A percentile compares a stretch with the other conserved stretches of the same genome.
Conservation (phyloP, 2,329 filamentous ascomycete genomes). For the Penicillium polonicum region DNA sequence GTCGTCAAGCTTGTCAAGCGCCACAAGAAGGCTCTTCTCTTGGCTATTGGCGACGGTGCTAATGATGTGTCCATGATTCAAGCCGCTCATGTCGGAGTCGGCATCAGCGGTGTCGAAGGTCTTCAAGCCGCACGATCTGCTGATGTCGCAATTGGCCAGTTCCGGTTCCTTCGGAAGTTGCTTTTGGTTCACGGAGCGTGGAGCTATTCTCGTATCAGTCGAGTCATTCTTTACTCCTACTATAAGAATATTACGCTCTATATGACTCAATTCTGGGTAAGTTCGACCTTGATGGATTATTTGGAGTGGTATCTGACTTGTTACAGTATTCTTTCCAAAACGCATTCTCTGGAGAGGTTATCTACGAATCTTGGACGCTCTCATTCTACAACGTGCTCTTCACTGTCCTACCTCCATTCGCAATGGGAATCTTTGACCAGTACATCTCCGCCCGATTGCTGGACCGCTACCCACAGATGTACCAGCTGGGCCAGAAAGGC, state of each 20-base stretch:
- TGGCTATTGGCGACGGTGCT: slow-evolving; percentile 94
- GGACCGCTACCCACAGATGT: slow-evolving; percentile 94
- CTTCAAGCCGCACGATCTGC: slow-evolving; percentile 93
- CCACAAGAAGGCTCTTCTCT: slow-evolving; percentile 83
- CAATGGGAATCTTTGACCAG: slow-evolving; percentile 94
- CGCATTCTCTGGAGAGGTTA: slow-evolving; percentile 93
- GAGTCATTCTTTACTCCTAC: slow-evolving; percentile 96
- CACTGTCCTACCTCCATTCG: slow-evolving; percentile 88
- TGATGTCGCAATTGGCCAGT: slow-evolving; percentile 93
- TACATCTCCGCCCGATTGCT: slow-evolving; percentile 92
- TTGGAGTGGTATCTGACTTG: slow-evolving; percentile 21
- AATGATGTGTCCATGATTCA: slow-evolving; percentile 99
- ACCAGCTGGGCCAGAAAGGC: slow-evolving; percentile 88
- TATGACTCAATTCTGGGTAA: slow-evolving; percentile 98
- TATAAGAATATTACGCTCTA: slow-evolving; percentile 99
- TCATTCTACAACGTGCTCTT: slow-evolving; percentile 99
- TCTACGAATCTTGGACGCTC: slow-evolving; percentile 99
- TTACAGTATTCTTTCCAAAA: slow-evolving; percentile 93
- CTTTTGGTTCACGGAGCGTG: slow-evolving; percentile 93
- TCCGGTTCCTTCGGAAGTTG: slow-evolving; percentile 90
- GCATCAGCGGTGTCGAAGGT: slow-evolving; percentile 95
- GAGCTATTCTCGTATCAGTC: slow-evolving; percentile 96
- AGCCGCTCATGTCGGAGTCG: slow-evolving; percentile 94
- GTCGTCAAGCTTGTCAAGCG: slow-evolving; percentile 98
- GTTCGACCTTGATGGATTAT: slow-evolving; percentile 31